These are phyloP conservation scores for Globisporangium viniferum DNA, from an alignment of 352 stramenopile species.

Conservation along the genomic window DNA sequence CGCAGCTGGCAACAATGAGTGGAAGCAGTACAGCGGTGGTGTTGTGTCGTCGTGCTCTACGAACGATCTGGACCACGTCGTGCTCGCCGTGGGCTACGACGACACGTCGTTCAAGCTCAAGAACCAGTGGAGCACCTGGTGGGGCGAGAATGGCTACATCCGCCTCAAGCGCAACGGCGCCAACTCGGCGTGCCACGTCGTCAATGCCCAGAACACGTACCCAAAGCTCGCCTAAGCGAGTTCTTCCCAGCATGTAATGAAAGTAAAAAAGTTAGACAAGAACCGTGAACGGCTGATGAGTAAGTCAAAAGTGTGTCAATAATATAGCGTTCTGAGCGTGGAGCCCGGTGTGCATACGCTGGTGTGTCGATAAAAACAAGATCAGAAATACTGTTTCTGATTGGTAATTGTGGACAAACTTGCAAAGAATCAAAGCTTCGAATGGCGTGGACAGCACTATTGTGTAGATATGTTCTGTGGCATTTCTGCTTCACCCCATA, in stretches of 20 bases:
- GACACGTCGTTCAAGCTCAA: conserved; percentile 84
- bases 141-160: conserved; percentile 88
- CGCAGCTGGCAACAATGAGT: background rate
- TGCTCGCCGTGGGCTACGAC: conserved; percentile 32
- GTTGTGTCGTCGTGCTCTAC: background rate
- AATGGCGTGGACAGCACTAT: background rate
- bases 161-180: conserved; percentile 66
- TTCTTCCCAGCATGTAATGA: background rate
- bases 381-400: background rate
- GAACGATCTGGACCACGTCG: background rate
- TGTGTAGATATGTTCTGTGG: background rate
- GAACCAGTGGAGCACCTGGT: conserved; percentile 43
- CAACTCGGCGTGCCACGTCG: conserved; percentile 11
- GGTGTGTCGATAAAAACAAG: background rate
- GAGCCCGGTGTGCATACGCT: background rate
- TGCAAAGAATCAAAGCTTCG: background rate
- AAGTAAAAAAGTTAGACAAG: background rate
- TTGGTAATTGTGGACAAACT: background rate
- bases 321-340: background rate
- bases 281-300: background rate
- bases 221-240: conserved; percentile 11
- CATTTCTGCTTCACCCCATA: background rate
- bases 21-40: background rate
- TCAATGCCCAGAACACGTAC: conserved; percentile 17
- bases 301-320: background rate